phyloP scores from a whole-genome alignment of 2,329 filamentous ascomycete genomes.

The Talaromyces sp. region DNA sequence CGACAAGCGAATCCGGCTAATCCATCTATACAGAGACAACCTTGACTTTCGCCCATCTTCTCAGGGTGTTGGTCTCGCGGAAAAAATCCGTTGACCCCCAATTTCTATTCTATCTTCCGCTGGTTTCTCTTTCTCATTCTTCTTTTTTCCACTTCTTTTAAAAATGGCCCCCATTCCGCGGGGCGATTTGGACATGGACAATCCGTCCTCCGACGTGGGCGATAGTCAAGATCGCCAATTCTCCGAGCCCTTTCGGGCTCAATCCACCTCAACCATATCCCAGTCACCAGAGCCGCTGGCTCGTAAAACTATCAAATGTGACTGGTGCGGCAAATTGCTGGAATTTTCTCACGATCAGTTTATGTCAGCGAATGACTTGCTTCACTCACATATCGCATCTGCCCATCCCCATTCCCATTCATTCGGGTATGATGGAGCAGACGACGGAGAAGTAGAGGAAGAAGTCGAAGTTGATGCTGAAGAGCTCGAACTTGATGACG shows the following conservation, averaged over 20 bases:
- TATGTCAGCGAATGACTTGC: constrained; percentile 28
- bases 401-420: constrained; percentile 37
- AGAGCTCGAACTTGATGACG: constrained; percentile 11
- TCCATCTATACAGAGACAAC: constrained; percentile 29
- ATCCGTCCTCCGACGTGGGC: constrained; percentile 40
- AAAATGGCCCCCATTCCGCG: constrained; percentile 39
- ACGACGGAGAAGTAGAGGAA: constrained; percentile 24
- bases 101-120: constrained; percentile 1
- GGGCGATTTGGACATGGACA: constrained; percentile 38
- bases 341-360: constrained; percentile 29
- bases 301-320: constrained; percentile 35
- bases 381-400: constrained; percentile 38
- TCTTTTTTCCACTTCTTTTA: constrained; percentile 3
- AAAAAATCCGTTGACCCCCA: not conserved
- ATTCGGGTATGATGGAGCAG: constrained; percentile 27
- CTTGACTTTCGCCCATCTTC: constrained; percentile 7
- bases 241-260: constrained; percentile 40
- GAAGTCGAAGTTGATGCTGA: constrained; percentile 7
- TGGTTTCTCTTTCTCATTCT: not conserved
- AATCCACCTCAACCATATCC: constrained; percentile 38
- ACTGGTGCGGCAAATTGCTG: constrained; percentile 41
- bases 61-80: not conserved
- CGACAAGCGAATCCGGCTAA: constrained; percentile 40
- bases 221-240: constrained; percentile 43
- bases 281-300: constrained; percentile 35